phyloP scores from a whole-genome alignment of 2,329 filamentous ascomycete genomes.

The Ophiobolus disseminans region DNA sequence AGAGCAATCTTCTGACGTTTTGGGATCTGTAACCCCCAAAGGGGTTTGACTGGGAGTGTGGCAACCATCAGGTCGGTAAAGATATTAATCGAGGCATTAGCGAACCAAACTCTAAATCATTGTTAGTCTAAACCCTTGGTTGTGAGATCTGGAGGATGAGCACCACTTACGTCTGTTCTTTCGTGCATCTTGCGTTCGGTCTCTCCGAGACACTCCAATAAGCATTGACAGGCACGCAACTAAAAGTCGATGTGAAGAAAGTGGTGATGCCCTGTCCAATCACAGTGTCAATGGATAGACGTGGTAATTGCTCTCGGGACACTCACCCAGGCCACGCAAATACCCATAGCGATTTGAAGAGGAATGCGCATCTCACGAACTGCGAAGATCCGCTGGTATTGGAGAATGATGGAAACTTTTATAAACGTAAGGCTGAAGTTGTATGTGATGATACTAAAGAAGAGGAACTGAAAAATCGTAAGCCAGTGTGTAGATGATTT shows the following conservation, averaged over 20 bases:
- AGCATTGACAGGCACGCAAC: constrained; percentile 30
- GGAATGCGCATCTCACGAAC: constrained; percentile 30
- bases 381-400: constrained; percentile 38
- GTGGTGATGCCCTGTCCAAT: constrained; percentile 8
- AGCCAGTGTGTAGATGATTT: not conserved
- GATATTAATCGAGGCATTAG: constrained; percentile 33
- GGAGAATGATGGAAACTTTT: constrained; percentile 38
- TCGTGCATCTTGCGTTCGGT: constrained; percentile 23
- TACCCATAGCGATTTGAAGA: constrained; percentile 27
- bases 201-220: constrained; percentile 29
- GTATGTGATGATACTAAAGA: constrained; percentile 36
- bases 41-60: constrained; percentile 27
- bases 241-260: constrained; percentile 23
- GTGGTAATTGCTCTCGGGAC: not conserved
- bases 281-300: not conserved
- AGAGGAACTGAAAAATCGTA: constrained; percentile 16
- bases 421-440: constrained; percentile 29
- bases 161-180: constrained; percentile 21
- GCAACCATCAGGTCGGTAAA: constrained; percentile 34
- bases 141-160: not conserved
- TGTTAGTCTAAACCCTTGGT: constrained; percentile 3
- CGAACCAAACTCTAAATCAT: constrained; percentile 25
- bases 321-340: constrained; percentile 23
- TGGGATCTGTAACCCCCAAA: constrained; percentile 34
- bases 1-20: constrained; percentile 30